A percentile compares a stretch with the other conserved stretches of the same genome.
Conservation (phyloP, 83 land plant species). For the Picea engelmannii region DNA sequence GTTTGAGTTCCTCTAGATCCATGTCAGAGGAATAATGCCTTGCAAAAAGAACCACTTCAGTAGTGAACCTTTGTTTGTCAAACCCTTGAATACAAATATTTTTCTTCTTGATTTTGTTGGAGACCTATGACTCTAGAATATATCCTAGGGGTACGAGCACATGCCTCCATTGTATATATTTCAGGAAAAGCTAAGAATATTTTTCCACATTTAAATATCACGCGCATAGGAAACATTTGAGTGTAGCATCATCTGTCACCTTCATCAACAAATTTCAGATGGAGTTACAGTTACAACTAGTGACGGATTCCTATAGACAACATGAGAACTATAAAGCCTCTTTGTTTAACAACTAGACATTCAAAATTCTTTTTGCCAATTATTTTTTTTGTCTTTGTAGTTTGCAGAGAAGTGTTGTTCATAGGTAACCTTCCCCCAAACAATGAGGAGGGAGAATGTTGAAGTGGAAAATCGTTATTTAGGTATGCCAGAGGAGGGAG, state of each 20-base stretch:
- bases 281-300: too few species aligned
- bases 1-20: slow-evolving; percentile 46
- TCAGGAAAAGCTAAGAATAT: too few species aligned
- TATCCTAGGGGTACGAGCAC: slow-evolving; percentile 46
- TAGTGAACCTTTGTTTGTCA: slow-evolving; percentile 46
- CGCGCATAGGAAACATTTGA: slow-evolving; percentile 55
- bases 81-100: slow-evolving; percentile 50
- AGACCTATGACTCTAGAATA: slow-evolving; percentile 40
- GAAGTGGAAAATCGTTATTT: too few species aligned
- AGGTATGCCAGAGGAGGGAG: too few species aligned
- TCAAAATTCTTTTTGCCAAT: too few species aligned
- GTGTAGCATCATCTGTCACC: slow-evolving; percentile 45
- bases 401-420: too few species aligned
- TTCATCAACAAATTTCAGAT: slow-evolving; percentile 11
- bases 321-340: too few species aligned
- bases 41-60: slow-evolving; percentile 35
- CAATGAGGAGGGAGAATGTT: too few species aligned
- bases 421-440: too few species aligned
- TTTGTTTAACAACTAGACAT: too few species aligned
- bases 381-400: too few species aligned
- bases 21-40: slow-evolving; percentile 32
- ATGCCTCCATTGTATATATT: slow-evolving; percentile 47
- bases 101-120: slow-evolving; percentile 42
- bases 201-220: slow-evolving; percentile 42
- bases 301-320: too few species aligned